phyloP scores from a whole-genome alignment of 768 basidiomycete species.

The Tremella mesenterica region DNA sequence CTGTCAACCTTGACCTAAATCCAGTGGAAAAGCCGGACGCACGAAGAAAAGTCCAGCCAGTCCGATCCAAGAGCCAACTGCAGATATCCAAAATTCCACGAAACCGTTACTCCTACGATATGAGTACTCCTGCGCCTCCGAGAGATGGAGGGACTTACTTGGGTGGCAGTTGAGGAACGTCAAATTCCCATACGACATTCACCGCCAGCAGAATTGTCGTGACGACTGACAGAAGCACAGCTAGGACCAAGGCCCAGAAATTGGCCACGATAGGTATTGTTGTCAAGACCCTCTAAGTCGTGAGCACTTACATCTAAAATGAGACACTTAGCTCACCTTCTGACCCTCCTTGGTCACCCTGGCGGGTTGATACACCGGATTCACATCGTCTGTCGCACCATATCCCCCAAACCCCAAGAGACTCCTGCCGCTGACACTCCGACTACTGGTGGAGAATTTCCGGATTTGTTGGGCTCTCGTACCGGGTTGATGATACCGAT shows the following conservation, averaged over 20 bases:
- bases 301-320: neutral
- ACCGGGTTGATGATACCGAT: neutral
- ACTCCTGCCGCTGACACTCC: slow-evolving; percentile 28
- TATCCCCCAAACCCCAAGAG: slow-evolving; percentile 27
- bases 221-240: slow-evolving; percentile 27
- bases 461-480: slow-evolving; percentile 10
- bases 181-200: slow-evolving; percentile 33
- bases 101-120: slow-evolving; percentile 36
- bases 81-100: slow-evolving; percentile 39
- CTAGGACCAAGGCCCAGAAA: slow-evolving; percentile 30
- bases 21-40: neutral
- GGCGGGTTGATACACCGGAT: slow-evolving; percentile 28
- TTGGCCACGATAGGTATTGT: slow-evolving; percentile 31
- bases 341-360: slow-evolving; percentile 38
- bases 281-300: slow-evolving; percentile 33
- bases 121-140: neutral
- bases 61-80: slow-evolving; percentile 40
- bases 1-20: slow-evolving; percentile 3
- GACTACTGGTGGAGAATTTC: slow-evolving; percentile 23
- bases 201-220: slow-evolving; percentile 33
- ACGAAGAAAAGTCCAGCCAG: slow-evolving; percentile 39
- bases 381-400: slow-evolving; percentile 12
- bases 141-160: slow-evolving; percentile 9
- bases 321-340: slow-evolving; percentile 21
- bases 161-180: slow-evolving; percentile 16